Evolutionary conservation across 495 filamentous ascomycete genomes (phyloP).

Genomic region (Penicillium atrosanguineum): DNA sequence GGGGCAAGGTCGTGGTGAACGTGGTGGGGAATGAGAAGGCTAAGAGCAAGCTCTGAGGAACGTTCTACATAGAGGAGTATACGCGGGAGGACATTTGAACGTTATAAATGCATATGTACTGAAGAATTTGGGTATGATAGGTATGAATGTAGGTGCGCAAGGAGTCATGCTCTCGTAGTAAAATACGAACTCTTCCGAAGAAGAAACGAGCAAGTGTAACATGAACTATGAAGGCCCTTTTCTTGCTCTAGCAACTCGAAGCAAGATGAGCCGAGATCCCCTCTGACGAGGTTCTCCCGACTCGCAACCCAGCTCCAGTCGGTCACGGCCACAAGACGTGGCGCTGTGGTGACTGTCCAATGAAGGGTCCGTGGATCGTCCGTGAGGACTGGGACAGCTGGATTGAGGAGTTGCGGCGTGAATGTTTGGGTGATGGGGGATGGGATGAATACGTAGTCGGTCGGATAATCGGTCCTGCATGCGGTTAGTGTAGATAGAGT

Average conservation of each 20-base stretch:
- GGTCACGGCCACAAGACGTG: slow-evolving; percentile 47
- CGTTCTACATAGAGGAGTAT: background rate
- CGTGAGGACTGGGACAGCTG: slow-evolving; percentile 38
- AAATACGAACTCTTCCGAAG: slow-evolving; percentile 10
- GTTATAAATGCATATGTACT: background rate
- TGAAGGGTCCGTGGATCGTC: slow-evolving; percentile 37
- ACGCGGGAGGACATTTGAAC: background rate
- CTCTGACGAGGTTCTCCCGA: slow-evolving; percentile 16
- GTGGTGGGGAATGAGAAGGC: slow-evolving; percentile 63
- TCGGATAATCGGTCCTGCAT: background rate
- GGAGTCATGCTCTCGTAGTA: slow-evolving; percentile 52
- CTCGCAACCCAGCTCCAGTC: slow-evolving; percentile 47
- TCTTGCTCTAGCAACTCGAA: slow-evolving; percentile 42
- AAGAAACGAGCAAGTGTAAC: slow-evolving; percentile 36
- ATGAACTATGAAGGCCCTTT: slow-evolving; percentile 55
- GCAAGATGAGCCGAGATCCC: slow-evolving; percentile 7
- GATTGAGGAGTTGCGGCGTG: slow-evolving; percentile 36
- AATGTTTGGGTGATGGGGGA: background rate
- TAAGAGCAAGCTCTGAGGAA: slow-evolving; percentile 48
- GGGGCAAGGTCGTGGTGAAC: slow-evolving; percentile 95
- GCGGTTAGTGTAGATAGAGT: background rate
- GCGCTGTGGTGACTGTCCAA: slow-evolving; percentile 40
- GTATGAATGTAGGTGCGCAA: slow-evolving; percentile 46
- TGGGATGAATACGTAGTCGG: background rate
- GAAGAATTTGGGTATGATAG: background rate